These are phyloP conservation scores for Clonostachys sp. DNA, from an alignment of 2,329 filamentous ascomycete genomes.

Conservation along the genomic window DNA sequence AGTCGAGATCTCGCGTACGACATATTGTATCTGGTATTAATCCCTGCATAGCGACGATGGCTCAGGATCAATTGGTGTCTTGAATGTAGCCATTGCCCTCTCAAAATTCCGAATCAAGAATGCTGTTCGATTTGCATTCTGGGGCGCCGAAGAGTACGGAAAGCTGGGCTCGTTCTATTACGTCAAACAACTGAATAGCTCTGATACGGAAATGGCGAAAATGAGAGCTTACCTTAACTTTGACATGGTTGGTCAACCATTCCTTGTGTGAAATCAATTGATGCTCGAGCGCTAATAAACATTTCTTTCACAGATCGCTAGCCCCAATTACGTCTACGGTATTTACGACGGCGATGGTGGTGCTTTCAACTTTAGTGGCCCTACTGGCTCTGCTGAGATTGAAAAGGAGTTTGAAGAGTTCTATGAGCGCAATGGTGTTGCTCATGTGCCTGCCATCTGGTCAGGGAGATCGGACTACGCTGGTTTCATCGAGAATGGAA, in stretches of 20 bases:
- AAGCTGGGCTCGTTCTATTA: slow-evolving; percentile 45
- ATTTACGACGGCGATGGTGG: slow-evolving; percentile 59
- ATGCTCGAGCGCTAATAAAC: background rate
- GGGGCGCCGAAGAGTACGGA: slow-evolving; percentile 46
- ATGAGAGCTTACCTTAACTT: slow-evolving; percentile 53
- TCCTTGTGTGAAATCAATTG: background rate
- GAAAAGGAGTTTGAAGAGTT: slow-evolving; percentile 54
- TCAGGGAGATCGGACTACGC: slow-evolving; percentile 64
- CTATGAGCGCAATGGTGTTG: slow-evolving; percentile 38
- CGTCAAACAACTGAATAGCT: slow-evolving; percentile 30
- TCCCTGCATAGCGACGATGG: slow-evolving; percentile 43
- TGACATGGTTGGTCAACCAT: slow-evolving; percentile 37
- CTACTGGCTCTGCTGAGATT: slow-evolving; percentile 56
- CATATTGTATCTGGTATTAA: too few species aligned
- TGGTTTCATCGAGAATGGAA: slow-evolving; percentile 60
- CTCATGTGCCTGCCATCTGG: slow-evolving; percentile 58
- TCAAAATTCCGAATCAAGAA: slow-evolving; percentile 38
- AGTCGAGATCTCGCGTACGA: slow-evolving; percentile 6
- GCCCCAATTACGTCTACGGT: slow-evolving; percentile 43
- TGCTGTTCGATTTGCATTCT: slow-evolving; percentile 44
- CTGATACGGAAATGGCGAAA: slow-evolving; percentile 39
- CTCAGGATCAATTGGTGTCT: slow-evolving; percentile 42
- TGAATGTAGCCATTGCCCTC: slow-evolving; percentile 38
- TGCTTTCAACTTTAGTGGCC: slow-evolving; percentile 47
- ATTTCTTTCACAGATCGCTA: slow-evolving; percentile 27